phyloP scores from a whole-genome alignment of 2,329 filamentous ascomycete species.

The Apiospora rasikravindrae region DNA sequence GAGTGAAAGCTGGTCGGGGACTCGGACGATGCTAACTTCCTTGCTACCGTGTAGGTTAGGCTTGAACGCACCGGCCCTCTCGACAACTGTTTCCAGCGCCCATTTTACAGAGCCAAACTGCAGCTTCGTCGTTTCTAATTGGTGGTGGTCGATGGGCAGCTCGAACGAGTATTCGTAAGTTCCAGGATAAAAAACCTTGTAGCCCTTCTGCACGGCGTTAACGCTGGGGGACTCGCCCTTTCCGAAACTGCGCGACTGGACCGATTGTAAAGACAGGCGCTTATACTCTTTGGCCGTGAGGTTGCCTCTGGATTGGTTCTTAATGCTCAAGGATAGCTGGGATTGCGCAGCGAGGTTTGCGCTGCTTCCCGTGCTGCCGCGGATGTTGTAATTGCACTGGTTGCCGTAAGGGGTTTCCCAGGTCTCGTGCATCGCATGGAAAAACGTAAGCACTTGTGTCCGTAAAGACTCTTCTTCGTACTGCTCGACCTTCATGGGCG shows the following conservation, averaged over 20 bases:
- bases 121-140: conserved; percentile 87
- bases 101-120: conserved; percentile 88
- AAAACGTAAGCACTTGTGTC: conserved; percentile 90
- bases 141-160: conserved; percentile 83
- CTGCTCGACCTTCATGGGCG: conserved; percentile 82
- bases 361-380: conserved; percentile 42
- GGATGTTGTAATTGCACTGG: conserved; percentile 62
- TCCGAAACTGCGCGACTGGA: conserved; percentile 82
- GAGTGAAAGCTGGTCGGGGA: conserved; percentile 84
- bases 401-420: conserved; percentile 69
- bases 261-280: conserved; percentile 78
- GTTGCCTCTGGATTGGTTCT: conserved; percentile 35
- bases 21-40: conserved; percentile 82
- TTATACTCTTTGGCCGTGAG: conserved; percentile 61
- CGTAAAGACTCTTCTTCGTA: conserved; percentile 85
- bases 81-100: conserved; percentile 83
- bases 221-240: conserved; percentile 75
- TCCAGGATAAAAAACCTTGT: conserved; percentile 83
- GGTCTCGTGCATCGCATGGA: conserved; percentile 73
- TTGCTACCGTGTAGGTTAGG: conserved; percentile 83
- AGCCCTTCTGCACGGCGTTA: conserved; percentile 71
- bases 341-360: conserved; percentile 42
- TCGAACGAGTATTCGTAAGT: conserved; percentile 77
- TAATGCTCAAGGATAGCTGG: conserved; percentile 39
- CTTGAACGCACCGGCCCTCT: conserved; percentile 87